Evolutionary conservation across 2,329 filamentous ascomycete species (phyloP).

Genomic region (Escovopsis weberi): DNA sequence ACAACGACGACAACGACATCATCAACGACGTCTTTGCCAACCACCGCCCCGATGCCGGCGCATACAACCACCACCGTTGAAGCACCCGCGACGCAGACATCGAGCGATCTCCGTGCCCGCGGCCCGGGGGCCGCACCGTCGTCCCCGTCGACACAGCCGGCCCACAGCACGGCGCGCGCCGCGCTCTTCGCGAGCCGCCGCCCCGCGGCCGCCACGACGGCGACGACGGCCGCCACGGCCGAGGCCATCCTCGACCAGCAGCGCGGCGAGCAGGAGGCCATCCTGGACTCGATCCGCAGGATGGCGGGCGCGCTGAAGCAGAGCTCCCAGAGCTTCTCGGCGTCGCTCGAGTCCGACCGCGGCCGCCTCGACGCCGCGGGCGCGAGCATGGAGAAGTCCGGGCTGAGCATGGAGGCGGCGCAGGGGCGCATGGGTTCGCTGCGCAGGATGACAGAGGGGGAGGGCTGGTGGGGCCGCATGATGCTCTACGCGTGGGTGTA

Average conservation of each 20-base stretch:
- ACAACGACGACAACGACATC: constrained; percentile 5
- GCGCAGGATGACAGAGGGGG: constrained; percentile 69
- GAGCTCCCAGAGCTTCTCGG: constrained; percentile 57
- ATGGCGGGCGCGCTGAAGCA: constrained; percentile 68
- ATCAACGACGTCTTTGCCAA: neutral
- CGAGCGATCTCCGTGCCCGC: constrained; percentile 21
- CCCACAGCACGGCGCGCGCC: constrained; percentile 24
- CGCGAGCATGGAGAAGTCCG: constrained; percentile 63
- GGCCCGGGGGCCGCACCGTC: constrained; percentile 9
- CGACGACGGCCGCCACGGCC: constrained; percentile 35
- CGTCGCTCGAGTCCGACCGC: constrained; percentile 56
- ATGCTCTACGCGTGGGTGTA: constrained; percentile 75
- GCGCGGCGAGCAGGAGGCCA: constrained; percentile 65
- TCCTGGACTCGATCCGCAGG: constrained; percentile 67
- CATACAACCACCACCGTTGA: constrained; percentile 6
- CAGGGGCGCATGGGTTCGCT: constrained; percentile 64
- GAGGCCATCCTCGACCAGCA: constrained; percentile 66
- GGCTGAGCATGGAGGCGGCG: constrained; percentile 61
- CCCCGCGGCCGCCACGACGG: constrained; percentile 24
- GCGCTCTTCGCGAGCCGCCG: constrained; percentile 29
- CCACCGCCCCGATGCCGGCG: constrained; percentile 2
- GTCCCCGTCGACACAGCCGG: constrained; percentile 6
- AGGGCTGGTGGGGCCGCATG: constrained; percentile 74
- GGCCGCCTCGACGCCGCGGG: constrained; percentile 56
- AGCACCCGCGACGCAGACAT: constrained; percentile 17